phyloP scores from a whole-genome alignment of 768 basidiomycete genomes.

The Crepidotus variabilis region DNA sequence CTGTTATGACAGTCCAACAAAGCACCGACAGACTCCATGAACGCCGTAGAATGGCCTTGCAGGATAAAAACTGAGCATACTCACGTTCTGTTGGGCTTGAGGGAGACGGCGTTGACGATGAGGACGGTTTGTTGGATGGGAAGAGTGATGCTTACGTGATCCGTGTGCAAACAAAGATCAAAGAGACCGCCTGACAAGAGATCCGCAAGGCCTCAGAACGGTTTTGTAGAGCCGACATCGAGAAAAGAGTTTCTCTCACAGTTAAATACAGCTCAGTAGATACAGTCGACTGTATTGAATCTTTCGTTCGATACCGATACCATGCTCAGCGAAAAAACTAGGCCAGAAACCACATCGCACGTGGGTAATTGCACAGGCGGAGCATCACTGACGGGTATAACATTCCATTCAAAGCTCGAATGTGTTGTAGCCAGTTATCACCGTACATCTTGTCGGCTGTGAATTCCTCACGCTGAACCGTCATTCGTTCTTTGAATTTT shows the following conservation, averaged over 20 bases:
- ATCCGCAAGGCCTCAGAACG: neutral
- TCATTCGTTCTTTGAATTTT: constrained; percentile 20
- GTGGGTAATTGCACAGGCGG: neutral
- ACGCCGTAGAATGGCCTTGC: constrained; percentile 10
- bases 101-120: constrained; percentile 41
- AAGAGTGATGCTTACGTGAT: constrained; percentile 26
- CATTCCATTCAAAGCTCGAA: neutral
- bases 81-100: constrained; percentile 53
- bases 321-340: neutral
- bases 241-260: neutral
- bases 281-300: neutral
- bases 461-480: constrained; percentile 10
- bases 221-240: neutral
- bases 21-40: constrained; percentile 6
- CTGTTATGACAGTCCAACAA: constrained; percentile 14
- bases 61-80: constrained; percentile 28
- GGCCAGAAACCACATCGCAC: neutral
- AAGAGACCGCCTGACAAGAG: neutral
- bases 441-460: constrained; percentile 7
- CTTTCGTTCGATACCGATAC: neutral
- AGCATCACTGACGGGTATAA: neutral
- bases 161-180: neutral
- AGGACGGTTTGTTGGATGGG: constrained; percentile 12
- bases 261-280: neutral
- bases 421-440: neutral